phyloP scores from a whole-genome alignment of 2,329 filamentous ascomycete genomes.

The Rhytidhysteron rufulum region DNA sequence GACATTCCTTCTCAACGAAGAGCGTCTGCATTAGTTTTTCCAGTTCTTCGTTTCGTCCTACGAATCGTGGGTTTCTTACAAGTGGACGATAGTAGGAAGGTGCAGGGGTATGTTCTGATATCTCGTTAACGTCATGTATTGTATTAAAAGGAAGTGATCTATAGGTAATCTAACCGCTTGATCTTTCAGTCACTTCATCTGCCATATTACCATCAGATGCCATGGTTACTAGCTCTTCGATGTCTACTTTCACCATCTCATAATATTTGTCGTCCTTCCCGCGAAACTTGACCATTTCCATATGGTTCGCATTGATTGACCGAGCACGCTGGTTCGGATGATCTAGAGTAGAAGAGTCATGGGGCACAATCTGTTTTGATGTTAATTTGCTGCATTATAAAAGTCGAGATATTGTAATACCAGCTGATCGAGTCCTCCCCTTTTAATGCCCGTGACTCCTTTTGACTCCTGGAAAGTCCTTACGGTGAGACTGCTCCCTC shows the following conservation, averaged over 20 bases:
- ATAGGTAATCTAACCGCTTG: not conserved
- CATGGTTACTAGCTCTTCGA: not conserved
- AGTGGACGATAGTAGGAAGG: constrained; percentile 9
- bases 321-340: too few species aligned
- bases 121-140: too few species aligned
- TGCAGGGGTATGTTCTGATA: too few species aligned
- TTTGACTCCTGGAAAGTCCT: not conserved
- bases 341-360: too few species aligned
- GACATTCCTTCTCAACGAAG: constrained; percentile 8
- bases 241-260: not conserved
- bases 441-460: not conserved
- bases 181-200: not conserved
- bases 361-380: too few species aligned
- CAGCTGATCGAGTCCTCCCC: not conserved
- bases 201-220: not conserved
- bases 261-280: not conserved
- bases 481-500: not conserved
- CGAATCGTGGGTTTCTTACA: constrained; percentile 11
- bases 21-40: constrained; percentile 10
- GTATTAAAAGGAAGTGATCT: not conserved
- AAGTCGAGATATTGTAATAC: too few species aligned
- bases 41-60: constrained; percentile 13
- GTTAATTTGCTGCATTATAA: too few species aligned
- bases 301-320: not conserved
- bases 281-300: not conserved